These are phyloP conservation scores for Saccharomycopsis synnaedendra DNA, from an alignment of 805 yeast genomes.

Conservation along the genomic window DNA sequence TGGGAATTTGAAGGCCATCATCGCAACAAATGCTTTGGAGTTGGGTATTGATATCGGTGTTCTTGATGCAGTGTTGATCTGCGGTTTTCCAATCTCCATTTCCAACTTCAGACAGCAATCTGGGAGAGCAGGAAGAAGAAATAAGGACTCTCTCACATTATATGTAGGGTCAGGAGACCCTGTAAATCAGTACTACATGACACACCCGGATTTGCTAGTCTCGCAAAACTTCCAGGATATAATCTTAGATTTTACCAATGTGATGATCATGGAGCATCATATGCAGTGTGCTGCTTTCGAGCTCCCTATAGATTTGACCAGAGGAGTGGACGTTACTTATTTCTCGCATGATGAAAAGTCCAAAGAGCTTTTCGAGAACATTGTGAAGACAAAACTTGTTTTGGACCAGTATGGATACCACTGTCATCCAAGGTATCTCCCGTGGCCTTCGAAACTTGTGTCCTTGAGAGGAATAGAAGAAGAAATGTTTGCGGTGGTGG, in stretches of 20 bases:
- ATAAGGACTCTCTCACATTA: conserved; percentile 72
- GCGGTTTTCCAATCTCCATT: conserved; percentile 85
- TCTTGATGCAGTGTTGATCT: conserved; percentile 80
- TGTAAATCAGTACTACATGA: conserved; percentile 73
- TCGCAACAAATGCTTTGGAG: conserved; percentile 93
- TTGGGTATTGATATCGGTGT: conserved; percentile 93
- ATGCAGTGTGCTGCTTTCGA: conserved; percentile 93
- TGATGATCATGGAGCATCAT: conserved; percentile 65
- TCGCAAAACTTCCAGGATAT: conserved; percentile 45
- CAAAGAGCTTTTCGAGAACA: conserved; percentile 20
- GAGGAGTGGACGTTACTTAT: conserved; percentile 7
- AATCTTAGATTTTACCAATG: conserved; percentile 48
- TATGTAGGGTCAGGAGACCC: conserved; percentile 78
- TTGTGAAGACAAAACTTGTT: conserved; percentile 30
- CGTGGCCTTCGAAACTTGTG: conserved; percentile 73
- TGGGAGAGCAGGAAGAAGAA: conserved; percentile 94
- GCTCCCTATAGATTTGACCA: conserved; percentile 43
- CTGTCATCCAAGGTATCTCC: conserved; percentile 48
- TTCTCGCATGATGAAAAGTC: conserved; percentile 21
- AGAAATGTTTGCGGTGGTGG: conserved; percentile 79
- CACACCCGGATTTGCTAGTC: conserved; percentile 42
- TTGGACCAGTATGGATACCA: conserved; percentile 37
- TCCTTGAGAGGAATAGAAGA: conserved; percentile 78
- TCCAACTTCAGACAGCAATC: conserved; percentile 90
- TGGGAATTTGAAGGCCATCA: conserved; percentile 74